These are phyloP conservation scores for Fusarium praegraminearum DNA, from an alignment of 2,329 filamentous ascomycete genomes.

Conservation along the genomic window DNA sequence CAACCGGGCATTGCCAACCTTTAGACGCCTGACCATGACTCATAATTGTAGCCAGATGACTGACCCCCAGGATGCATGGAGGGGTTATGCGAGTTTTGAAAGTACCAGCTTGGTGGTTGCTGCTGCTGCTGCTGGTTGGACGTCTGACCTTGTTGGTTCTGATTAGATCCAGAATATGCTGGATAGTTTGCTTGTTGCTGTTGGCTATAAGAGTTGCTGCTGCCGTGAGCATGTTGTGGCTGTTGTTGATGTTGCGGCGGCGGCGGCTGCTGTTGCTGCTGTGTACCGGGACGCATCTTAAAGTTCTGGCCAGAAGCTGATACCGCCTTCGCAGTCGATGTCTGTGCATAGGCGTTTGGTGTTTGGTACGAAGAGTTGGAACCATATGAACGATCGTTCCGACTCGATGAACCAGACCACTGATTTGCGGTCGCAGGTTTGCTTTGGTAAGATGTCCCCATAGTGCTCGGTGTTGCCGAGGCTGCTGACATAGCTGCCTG, in stretches of 20 bases:
- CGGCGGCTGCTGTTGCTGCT: constrained; percentile 7
- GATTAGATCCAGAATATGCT: constrained; percentile 34
- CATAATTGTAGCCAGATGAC: constrained; percentile 45
- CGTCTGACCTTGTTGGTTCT: constrained; percentile 38
- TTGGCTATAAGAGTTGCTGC: constrained; percentile 28
- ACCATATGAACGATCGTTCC: constrained; percentile 31
- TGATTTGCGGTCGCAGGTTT: constrained; percentile 43
- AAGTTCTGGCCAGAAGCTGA: constrained; percentile 42
- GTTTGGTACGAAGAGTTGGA: constrained; percentile 30
- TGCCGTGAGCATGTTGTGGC: constrained; percentile 25
- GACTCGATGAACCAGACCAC: constrained; percentile 38
- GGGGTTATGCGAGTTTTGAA: constrained; percentile 37
- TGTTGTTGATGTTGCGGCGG: constrained; percentile 8
- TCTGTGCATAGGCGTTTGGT: constrained; percentile 34
- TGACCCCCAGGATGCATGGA: constrained; percentile 39
- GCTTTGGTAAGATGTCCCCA: constrained; percentile 36
- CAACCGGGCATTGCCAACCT: background rate
- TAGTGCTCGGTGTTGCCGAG: constrained; percentile 32
- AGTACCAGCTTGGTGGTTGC: constrained; percentile 46
- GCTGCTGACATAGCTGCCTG: constrained; percentile 35
- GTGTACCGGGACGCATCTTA: constrained; percentile 27
- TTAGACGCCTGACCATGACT: constrained; percentile 38
- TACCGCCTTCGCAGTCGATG: constrained; percentile 14
- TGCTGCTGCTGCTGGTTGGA: constrained; percentile 35
- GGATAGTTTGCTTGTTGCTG: constrained; percentile 34